Base-by-base conservation (phyloP, 768 basidiomycete species). In the Gelatoporia subvermispora region DNA sequence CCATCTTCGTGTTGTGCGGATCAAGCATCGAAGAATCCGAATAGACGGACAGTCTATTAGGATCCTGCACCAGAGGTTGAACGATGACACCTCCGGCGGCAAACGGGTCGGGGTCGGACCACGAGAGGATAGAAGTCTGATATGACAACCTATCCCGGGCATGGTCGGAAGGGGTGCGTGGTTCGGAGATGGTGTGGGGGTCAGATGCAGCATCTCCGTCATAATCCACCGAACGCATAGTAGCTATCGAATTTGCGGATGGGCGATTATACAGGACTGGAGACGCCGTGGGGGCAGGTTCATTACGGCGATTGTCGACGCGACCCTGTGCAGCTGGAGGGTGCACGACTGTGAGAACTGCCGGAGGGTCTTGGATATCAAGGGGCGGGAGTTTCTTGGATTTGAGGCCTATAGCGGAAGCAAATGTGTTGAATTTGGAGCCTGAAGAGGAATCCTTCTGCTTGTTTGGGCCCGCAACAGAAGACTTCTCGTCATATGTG, bases 21-120 rank as follows among this genome's bases (percentile, higher is more conserved):
- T 81, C 78, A 39, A 68, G 65, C 39, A 68, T 62, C 16, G 81
- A 82, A 43, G 71, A 64, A 51, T 73, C 74, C 0, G 82, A 81
- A 56, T 77, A 75, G 13, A 69, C 72, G 20, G 82, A 82, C 23
- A 78, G 66, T 48, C 73, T 73, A 58, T 68, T 75, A 18, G 68
- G 71, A 55, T 77, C 76, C 38, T 49, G 65, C 37, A 38, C 64
- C 56, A 45, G 52, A 68, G 66, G 65, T 61, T 65, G 68, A 55
- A 75, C 54, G 20, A 76, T 60, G 31, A 77, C 68, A 37, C 71
- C 69, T 38, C 72, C 71, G 17, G 76, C 72, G 22, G 79, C 80
- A 57, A 85, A 85, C 4, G 84, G 84, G 67, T 85, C 83, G 7
- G 69, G 50, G 56, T 85, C 84, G 9, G 81, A 78, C 20, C 82